Conservation (phyloP, 805 yeast species). For the Yamadazyma kitorensis region DNA sequence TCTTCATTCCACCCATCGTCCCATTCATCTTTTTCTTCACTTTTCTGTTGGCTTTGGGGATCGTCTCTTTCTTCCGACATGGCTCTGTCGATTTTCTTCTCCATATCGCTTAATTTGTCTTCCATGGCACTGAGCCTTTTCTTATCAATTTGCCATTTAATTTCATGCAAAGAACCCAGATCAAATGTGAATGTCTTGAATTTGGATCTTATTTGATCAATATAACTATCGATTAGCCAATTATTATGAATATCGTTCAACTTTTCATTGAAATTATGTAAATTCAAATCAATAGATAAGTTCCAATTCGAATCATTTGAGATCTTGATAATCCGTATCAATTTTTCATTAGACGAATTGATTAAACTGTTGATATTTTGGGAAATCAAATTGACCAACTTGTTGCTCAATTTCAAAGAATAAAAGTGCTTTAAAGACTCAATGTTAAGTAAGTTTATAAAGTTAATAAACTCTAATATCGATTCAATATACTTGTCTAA, state of each 20-base stretch:
- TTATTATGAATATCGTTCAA: conserved; percentile 26
- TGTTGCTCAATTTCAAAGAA: conserved; percentile 23
- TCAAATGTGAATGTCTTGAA: conserved; percentile 16
- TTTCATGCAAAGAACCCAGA: conserved; percentile 12
- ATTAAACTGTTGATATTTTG: conserved; percentile 25
- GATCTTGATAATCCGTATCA: conserved; percentile 14
- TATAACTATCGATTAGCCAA: conserved; percentile 32
- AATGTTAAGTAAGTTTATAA: conserved; percentile 25
- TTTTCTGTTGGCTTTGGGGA: neutral
- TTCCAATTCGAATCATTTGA: conserved; percentile 22
- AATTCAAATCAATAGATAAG: conserved; percentile 18
- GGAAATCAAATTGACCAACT: conserved; percentile 27
- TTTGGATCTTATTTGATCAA: conserved; percentile 24
- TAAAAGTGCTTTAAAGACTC: conserved; percentile 22
- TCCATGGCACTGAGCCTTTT: conserved; percentile 10
- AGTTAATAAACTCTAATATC: conserved; percentile 23
- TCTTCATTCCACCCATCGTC: conserved; percentile 17
- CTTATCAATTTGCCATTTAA: conserved; percentile 13
- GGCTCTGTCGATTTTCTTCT: conserved; percentile 10
- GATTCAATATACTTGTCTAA: conserved; percentile 18
- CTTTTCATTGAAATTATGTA: conserved; percentile 19
- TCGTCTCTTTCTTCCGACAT: conserved; percentile 4
- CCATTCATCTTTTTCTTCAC: conserved; percentile 22
- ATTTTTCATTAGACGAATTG: conserved; percentile 13
- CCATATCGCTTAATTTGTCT: conserved; percentile 10